These are phyloP conservation scores for Saprolegnia parasitica DNA, from an alignment of 352 stramenopile genomes.

Conservation along the genomic window DNA sequence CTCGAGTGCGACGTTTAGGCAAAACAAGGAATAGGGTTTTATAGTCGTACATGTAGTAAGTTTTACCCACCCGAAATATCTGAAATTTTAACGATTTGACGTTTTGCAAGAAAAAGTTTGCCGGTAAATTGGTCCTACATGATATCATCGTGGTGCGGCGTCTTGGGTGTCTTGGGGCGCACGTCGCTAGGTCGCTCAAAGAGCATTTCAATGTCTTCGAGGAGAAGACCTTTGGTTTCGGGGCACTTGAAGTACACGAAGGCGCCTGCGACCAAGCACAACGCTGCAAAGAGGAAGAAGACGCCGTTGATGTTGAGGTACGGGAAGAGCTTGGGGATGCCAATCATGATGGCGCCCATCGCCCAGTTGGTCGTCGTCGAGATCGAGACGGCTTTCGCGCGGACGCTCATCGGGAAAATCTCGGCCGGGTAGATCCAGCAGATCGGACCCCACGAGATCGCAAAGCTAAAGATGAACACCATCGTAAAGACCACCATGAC, in stretches of 20 bases:
- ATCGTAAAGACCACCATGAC: slow-evolving; percentile 37
- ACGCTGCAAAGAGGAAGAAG: slow-evolving; percentile 36
- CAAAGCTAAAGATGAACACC: slow-evolving; percentile 43
- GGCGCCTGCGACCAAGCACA: slow-evolving; percentile 38
- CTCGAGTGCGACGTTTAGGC: neutral
- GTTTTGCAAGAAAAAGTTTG: no score
- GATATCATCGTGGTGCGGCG: neutral
- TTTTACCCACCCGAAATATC: no score
- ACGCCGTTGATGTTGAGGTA: slow-evolving; percentile 34
- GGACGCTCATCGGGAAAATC: slow-evolving; percentile 17
- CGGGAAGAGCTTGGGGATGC: slow-evolving; percentile 31
- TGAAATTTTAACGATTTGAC: no score
- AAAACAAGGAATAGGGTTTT: neutral
- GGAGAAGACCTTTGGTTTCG: slow-evolving; percentile 44
- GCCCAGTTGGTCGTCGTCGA: slow-evolving; percentile 15
- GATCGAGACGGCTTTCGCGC: slow-evolving; percentile 18
- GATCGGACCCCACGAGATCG: slow-evolving; percentile 38
- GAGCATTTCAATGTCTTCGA: slow-evolving; percentile 53
- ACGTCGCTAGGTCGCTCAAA: slow-evolving; percentile 32
- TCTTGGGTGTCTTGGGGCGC: neutral
- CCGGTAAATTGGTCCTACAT: no score
- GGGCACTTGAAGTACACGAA: slow-evolving; percentile 47
- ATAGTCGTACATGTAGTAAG: neutral
- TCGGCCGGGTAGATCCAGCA: slow-evolving; percentile 35
- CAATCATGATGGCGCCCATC: slow-evolving; percentile 28